Percentiles rank a stretch among this genome's conserved stretches.
Evolutionary conservation across 2,329 filamentous ascomycete genomes (phyloP).

Genomic region (Cladosporium sphaerospermum): DNA sequence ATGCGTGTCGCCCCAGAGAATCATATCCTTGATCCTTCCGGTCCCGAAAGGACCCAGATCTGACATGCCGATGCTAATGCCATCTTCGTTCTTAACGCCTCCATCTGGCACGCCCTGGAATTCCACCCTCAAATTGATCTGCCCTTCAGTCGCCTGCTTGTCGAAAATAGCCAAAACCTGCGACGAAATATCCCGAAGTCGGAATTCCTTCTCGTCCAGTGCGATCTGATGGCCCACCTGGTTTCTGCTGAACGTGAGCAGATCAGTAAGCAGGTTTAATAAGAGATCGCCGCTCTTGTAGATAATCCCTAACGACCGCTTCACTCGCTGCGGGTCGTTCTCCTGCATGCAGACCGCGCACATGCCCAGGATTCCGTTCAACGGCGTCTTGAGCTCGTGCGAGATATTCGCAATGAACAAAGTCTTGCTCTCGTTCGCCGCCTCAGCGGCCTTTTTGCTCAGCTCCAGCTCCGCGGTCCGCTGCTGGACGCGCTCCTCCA

Average conservation of each 20-base stretch:
- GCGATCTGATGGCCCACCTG: constrained; percentile 80
- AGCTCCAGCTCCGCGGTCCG: constrained; percentile 78
- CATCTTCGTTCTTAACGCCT: neutral
- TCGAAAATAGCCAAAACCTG: constrained; percentile 84
- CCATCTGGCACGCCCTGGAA: constrained; percentile 49
- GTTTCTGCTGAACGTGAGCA: constrained; percentile 91
- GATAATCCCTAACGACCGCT: constrained; percentile 77
- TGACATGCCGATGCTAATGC: constrained; percentile 20
- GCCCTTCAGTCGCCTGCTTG: constrained; percentile 75
- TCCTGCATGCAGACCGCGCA: constrained; percentile 90
- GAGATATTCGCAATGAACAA: constrained; percentile 94
- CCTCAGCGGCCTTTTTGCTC: constrained; percentile 85
- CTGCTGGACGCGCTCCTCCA: constrained; percentile 79
- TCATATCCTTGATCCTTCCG: constrained; percentile 74
- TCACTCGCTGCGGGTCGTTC: constrained; percentile 69
- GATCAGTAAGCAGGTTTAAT: constrained; percentile 78
- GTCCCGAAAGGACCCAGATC: constrained; percentile 45
- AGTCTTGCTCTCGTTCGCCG: constrained; percentile 95
- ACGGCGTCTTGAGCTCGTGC: constrained; percentile 81
- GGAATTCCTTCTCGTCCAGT: constrained; percentile 79
- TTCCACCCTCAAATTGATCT: constrained; percentile 65
- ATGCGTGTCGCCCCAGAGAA: constrained; percentile 87
- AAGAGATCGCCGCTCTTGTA: constrained; percentile 84
- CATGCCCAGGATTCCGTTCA: constrained; percentile 95
- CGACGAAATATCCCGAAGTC: constrained; percentile 72